phyloP scores from a whole-genome alignment of 495 filamentous ascomycete species.

The Aspergillus indologenus region DNA sequence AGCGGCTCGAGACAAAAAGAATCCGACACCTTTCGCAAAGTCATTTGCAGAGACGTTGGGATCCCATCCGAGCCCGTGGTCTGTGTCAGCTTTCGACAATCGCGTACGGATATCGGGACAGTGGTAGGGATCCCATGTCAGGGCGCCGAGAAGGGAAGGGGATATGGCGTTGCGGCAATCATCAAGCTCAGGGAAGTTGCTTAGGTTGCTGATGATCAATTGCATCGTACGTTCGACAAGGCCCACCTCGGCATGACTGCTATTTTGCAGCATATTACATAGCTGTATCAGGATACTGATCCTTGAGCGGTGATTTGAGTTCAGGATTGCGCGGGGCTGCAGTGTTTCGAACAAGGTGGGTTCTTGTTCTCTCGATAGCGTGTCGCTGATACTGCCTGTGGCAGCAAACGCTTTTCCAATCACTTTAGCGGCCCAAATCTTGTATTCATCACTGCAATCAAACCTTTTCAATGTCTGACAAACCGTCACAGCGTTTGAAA shows the following conservation, averaged over 20 bases:
- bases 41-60: conserved; percentile 26
- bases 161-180: conserved; percentile 46
- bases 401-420: conserved; percentile 81
- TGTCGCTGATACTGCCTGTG: conserved; percentile 57
- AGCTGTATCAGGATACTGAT: conserved; percentile 59
- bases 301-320: conserved; percentile 38
- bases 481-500: conserved; percentile 58
- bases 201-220: conserved; percentile 59
- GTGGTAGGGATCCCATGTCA: conserved; percentile 45
- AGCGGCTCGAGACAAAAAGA: conserved; percentile 58
- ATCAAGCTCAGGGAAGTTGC: conserved; percentile 42
- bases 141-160: conserved; percentile 36
- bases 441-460: conserved; percentile 62
- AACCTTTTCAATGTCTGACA: conserved; percentile 69
- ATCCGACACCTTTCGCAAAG: conserved; percentile 65
- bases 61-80: conserved; percentile 11
- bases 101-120: conserved; percentile 30
- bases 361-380: conserved; percentile 41
- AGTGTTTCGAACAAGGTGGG: conserved; percentile 22
- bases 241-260: conserved; percentile 62
- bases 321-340: conserved; percentile 4
- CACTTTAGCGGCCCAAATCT: conserved; percentile 79
- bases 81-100: conserved; percentile 15
- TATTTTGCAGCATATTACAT: conserved; percentile 62
- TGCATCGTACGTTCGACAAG: conserved; percentile 76